Evolutionary conservation across 306 rosid species (phyloP), one percentile per base, ranked within the genome.

Genomic region (Corylus heterophylla): DNA sequence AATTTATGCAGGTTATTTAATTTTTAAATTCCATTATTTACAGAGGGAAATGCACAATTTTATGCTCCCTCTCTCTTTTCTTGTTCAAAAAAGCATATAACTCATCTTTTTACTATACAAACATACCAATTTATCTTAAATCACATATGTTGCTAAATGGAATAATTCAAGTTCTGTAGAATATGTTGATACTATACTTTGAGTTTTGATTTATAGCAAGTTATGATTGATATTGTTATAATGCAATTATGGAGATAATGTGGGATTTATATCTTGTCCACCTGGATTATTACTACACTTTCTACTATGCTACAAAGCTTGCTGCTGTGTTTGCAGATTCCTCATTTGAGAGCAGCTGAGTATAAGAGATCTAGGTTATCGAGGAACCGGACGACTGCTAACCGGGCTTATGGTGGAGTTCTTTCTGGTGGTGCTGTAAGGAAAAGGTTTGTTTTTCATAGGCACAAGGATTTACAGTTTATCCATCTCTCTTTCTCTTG

Each of bases 361-460:
- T 91, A 91, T 48, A 91, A 91, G 88, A 83, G 97, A 69, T 89
- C 97, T 16, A 89, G 97, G 81, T 71, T 91, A 27, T 67, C 93
- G 37, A 88, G 97, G 83, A 91, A 91, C 79, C 82, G 92, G 14
- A 89, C 94, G 84, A 91, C 97, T 58, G 91, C 89, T 31, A 91
- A 88, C 78, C 87, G 97, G 8, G 90, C 92, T 25, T 91, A 91
- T 70, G 97, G 97, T 4, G 94, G 97, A 17, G 94, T 91, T 56
- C 78, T 91, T 58, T 91, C 94, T 1, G 92, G 93, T 61, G 78
- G 94, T 49, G 97, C 97, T 77, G 97, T 91, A 25, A 77, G 94
- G 76, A 94, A 91, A 82, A 91, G 97, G 97, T 91, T 64, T 84
- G 92, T 83, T 49, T 39, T 74, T 73, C 58, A 8, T 20, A 42